phyloP scores from a whole-genome alignment of 2,329 filamentous ascomycete genomes.

The Torrubiellomyces zombiae region DNA sequence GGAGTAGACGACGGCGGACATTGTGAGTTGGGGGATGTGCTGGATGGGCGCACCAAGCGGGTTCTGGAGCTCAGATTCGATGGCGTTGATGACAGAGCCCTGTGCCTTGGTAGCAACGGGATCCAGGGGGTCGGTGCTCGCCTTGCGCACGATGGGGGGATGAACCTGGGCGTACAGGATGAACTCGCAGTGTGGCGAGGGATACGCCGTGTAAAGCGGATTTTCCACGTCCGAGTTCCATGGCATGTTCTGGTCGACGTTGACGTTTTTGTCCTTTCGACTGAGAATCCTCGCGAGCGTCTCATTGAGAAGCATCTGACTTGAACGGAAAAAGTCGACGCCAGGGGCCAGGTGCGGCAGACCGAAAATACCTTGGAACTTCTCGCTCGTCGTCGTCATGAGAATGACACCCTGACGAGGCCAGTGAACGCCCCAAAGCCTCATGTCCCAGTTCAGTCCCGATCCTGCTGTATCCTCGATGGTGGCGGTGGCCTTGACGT shows the following conservation, averaged over 20 bases:
- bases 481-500: constrained; percentile 52
- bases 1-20: constrained; percentile 49
- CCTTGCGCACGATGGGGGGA: constrained; percentile 25
- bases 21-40: constrained; percentile 36
- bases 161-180: constrained; percentile 72
- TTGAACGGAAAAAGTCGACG: constrained; percentile 36
- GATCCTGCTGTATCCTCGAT: constrained; percentile 52
- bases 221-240: constrained; percentile 59
- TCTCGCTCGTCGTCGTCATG: constrained; percentile 80
- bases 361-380: constrained; percentile 81
- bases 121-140: constrained; percentile 16
- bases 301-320: constrained; percentile 51
- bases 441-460: constrained; percentile 64
- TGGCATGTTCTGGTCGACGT: constrained; percentile 45
- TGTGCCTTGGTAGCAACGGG: constrained; percentile 18
- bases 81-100: constrained; percentile 32
- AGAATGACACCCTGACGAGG: constrained; percentile 63
- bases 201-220: constrained; percentile 38
- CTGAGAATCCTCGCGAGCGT: constrained; percentile 53
- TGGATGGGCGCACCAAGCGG: constrained; percentile 42
- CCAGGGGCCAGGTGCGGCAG: constrained; percentile 64
- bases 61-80: constrained; percentile 46
- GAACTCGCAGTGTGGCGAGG: constrained; percentile 69
- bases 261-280: constrained; percentile 40
- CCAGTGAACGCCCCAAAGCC: constrained; percentile 74